Percentiles rank a stretch among this genome's conserved stretches.
Conservation (phyloP, 768 basidiomycete species). For the Polyporus arcularius region DNA sequence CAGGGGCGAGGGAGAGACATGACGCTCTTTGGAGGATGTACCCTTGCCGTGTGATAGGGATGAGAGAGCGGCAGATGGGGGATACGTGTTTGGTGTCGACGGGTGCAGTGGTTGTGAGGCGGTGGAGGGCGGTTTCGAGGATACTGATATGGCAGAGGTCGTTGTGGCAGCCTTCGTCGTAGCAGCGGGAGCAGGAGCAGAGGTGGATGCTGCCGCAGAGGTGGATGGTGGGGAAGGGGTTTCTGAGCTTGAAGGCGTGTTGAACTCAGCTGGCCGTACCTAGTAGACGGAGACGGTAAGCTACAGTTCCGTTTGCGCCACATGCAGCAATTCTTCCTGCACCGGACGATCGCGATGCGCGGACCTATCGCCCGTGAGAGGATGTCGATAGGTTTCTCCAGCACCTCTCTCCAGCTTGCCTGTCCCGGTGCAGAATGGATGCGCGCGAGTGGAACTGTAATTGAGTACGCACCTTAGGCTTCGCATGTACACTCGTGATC, state of each 20-base stretch:
- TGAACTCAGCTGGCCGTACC: slow-evolving; percentile 66
- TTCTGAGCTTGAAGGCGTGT: slow-evolving; percentile 38
- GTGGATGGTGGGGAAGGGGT: slow-evolving; percentile 25
- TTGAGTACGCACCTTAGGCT: slow-evolving; percentile 55
- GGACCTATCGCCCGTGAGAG: too few species aligned
- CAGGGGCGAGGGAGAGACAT: slow-evolving; percentile 67
- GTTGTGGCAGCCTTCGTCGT: slow-evolving; percentile 32
- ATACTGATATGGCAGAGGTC: slow-evolving; percentile 36
- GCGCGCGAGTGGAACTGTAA: not conserved
- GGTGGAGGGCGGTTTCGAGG: slow-evolving; percentile 32
- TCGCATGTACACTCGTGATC: slow-evolving; percentile 91
- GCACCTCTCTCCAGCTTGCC: too few species aligned
- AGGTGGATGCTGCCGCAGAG: not conserved
- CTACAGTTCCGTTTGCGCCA: too few species aligned
- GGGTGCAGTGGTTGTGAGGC: slow-evolving; percentile 38
- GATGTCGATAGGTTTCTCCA: too few species aligned
- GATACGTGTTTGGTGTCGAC: slow-evolving; percentile 43
- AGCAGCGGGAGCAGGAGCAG: slow-evolving; percentile 23
- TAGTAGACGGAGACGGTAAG: slow-evolving; percentile 5
- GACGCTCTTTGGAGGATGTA: slow-evolving; percentile 49
- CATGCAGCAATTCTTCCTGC: too few species aligned
- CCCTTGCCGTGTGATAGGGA: slow-evolving; percentile 30
- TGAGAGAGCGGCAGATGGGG: slow-evolving; percentile 38
- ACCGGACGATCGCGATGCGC: too few species aligned
- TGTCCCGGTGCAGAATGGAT: too few species aligned